These are phyloP conservation scores for Metarhizium humberi DNA, from an alignment of 2,329 filamentous ascomycete genomes.

Conservation along the genomic window DNA sequence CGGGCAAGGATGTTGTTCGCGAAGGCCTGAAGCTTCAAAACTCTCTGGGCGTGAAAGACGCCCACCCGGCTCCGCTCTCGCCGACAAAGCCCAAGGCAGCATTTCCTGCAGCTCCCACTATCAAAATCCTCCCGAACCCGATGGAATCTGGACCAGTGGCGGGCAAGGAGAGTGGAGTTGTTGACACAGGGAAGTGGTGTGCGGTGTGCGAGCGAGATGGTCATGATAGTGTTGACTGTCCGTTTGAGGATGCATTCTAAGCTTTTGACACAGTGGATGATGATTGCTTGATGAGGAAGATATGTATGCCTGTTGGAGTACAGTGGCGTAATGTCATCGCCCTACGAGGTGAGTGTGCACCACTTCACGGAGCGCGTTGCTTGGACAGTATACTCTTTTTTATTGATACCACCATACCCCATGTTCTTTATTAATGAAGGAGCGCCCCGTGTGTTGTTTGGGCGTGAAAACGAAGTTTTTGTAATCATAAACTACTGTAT, in stretches of 20 bases:
- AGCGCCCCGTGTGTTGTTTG: conserved; percentile 7
- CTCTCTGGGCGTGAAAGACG: conserved; percentile 30
- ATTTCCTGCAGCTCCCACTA: conserved; percentile 25
- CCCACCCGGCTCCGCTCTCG: conserved; percentile 46
- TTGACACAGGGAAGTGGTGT: conserved; percentile 90
- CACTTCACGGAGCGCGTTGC: conserved; percentile 14
- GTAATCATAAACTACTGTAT: conserved; percentile 9
- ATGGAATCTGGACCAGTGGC: conserved; percentile 61
- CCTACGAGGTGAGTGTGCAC: conserved; percentile 8
- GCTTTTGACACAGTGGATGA: neutral
- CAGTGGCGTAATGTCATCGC: conserved; percentile 11
- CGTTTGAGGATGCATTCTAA: conserved; percentile 72
- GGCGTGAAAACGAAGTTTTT: conserved; percentile 6
- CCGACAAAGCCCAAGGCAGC: conserved; percentile 38
- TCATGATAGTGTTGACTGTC: conserved; percentile 91
- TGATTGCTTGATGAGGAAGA: neutral
- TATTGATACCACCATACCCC: conserved; percentile 26
- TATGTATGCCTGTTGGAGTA: conserved; percentile 2
- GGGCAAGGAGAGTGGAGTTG: conserved; percentile 66
- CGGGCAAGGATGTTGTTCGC: conserved; percentile 24
- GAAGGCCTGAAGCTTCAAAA: conserved; percentile 30
- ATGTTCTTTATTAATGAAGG: conserved; percentile 12
- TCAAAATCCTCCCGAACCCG: conserved; percentile 47
- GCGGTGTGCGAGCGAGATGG: conserved; percentile 93
- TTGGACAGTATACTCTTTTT: conserved; percentile 16